Evolutionary conservation across 2,329 filamentous ascomycete genomes (phyloP).

Genomic region (Fusarium sp.): DNA sequence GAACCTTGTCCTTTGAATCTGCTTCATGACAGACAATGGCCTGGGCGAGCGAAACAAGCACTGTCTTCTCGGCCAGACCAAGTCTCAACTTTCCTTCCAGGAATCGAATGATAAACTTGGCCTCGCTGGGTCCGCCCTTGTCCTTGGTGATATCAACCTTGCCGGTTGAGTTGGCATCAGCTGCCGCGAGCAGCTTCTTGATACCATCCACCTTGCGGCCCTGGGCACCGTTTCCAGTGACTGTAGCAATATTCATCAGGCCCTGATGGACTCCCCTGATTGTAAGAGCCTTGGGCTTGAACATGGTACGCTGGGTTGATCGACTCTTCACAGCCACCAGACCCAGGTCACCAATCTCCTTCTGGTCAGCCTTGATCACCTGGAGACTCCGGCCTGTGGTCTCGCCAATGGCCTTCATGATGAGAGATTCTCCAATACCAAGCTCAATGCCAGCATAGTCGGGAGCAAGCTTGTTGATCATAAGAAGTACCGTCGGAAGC

Average conservation of each 20-base stretch:
- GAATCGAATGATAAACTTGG: slow-evolving; percentile 93
- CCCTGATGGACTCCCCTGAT: slow-evolving; percentile 88
- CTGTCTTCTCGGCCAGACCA: slow-evolving; percentile 90
- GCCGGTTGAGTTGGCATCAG: slow-evolving; percentile 78
- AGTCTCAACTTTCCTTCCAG: slow-evolving; percentile 94
- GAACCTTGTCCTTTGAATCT: slow-evolving; percentile 74
- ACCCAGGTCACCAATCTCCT: slow-evolving; percentile 95
- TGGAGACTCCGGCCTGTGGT: slow-evolving; percentile 88
- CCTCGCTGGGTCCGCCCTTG: slow-evolving; percentile 93
- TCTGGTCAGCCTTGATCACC: slow-evolving; percentile 95
- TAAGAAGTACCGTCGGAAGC: slow-evolving; percentile 87
- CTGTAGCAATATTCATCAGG: slow-evolving; percentile 87
- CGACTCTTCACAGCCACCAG: slow-evolving; percentile 95
- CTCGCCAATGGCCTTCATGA: slow-evolving; percentile 99
- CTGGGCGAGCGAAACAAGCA: slow-evolving; percentile 89
- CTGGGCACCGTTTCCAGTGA: slow-evolving; percentile 88
- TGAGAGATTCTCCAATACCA: slow-evolving; percentile 97
- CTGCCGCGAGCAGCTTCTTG: slow-evolving; percentile 94
- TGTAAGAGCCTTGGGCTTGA: slow-evolving; percentile 93
- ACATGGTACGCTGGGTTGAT: slow-evolving; percentile 97
- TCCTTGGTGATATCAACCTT: slow-evolving; percentile 93
- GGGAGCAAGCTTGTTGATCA: slow-evolving; percentile 98
- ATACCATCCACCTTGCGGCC: slow-evolving; percentile 92
- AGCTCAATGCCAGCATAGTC: slow-evolving; percentile 97
- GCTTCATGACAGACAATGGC: slow-evolving; percentile 88